These are phyloP conservation scores for Ascochyta viciae-villosae DNA, from an alignment of 2,329 filamentous ascomycete genomes.

Conservation along the genomic window DNA sequence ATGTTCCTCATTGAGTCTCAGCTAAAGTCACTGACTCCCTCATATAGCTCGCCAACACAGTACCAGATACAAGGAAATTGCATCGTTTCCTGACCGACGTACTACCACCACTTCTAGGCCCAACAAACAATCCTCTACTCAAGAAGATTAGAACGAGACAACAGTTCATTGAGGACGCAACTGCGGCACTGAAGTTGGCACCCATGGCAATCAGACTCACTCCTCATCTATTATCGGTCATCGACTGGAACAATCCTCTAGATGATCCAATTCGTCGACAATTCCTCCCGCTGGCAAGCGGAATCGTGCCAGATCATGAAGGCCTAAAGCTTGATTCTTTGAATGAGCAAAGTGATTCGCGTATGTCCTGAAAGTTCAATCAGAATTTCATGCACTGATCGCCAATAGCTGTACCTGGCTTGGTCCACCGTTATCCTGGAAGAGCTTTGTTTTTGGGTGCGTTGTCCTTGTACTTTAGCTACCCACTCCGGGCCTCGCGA, in stretches of 20 bases:
- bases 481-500: neutral
- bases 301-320: conserved; percentile 62
- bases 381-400: conserved; percentile 2
- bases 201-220: conserved; percentile 68
- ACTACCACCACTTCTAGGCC: conserved; percentile 60
- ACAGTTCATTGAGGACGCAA: conserved; percentile 63
- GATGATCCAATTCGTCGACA: conserved; percentile 67
- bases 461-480: conserved; percentile 17
- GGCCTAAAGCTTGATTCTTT: conserved; percentile 64
- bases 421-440: conserved; percentile 70
- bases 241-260: conserved; percentile 66
- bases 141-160: conserved; percentile 56
- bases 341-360: conserved; percentile 63
- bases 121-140: conserved; percentile 36
- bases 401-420: conserved; percentile 55
- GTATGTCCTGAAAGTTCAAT: conserved; percentile 18
- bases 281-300: conserved; percentile 65
- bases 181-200: conserved; percentile 59
- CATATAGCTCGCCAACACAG: conserved; percentile 56
- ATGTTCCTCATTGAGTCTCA: neutral
- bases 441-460: conserved; percentile 68
- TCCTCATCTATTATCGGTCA: conserved; percentile 65
- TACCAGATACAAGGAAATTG: conserved; percentile 58
- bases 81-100: conserved; percentile 58
- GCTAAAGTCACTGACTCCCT: conserved; percentile 4